Base-by-base conservation (phyloP, 2,329 filamentous ascomycete species). In the Teratosphaeria viscida region DNA sequence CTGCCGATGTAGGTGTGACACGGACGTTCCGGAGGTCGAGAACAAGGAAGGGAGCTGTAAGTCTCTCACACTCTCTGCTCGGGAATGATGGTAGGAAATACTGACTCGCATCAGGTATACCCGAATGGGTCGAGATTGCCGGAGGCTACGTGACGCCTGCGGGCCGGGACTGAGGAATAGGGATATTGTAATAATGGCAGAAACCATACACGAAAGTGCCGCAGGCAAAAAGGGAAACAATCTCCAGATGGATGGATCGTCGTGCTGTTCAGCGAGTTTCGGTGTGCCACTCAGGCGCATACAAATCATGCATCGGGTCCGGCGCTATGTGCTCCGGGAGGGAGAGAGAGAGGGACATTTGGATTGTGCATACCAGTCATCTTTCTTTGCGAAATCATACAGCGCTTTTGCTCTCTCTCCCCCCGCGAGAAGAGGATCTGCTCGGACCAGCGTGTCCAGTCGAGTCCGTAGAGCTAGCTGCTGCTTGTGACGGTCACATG, bases 81-180 rank as follows among this genome's bases (percentile, higher is more conserved):
- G 5, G 37, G n/a, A 5, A 49, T 49, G 8, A 5, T 23, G 1
- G 8, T 1, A 5, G n/a, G 16, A n/a, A 43, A 43, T 19, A 23
- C 43, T 49, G 43, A 49, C 43, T 49, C 23, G 16, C 6, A 1
- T 10, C 11, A 49, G 43, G 43, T 76, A 80, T 96, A 59, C 83
- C 90, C 10, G 91, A 99, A 76, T 99, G 94, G 94, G 94, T 99
- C 14, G 90, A 96, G 62, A 91, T 96, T 67, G 92, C 92, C 55
- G 94, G 94, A 67, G 94, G 94, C 61, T 99, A 92, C 90, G 66
- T 73, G 39, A 73, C 71, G 49, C 70, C 71, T 10, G 62, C 61
- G 54, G 60, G 57, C 37, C 43, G 57, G 55, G 60, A 55, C 35
- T 61, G 49, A 59, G 19, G 32, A 49, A 19, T 23, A 4, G n/a